Evolutionary conservation across 345 rosid species (phyloP).

Genomic region (Brassica nigra): DNA sequence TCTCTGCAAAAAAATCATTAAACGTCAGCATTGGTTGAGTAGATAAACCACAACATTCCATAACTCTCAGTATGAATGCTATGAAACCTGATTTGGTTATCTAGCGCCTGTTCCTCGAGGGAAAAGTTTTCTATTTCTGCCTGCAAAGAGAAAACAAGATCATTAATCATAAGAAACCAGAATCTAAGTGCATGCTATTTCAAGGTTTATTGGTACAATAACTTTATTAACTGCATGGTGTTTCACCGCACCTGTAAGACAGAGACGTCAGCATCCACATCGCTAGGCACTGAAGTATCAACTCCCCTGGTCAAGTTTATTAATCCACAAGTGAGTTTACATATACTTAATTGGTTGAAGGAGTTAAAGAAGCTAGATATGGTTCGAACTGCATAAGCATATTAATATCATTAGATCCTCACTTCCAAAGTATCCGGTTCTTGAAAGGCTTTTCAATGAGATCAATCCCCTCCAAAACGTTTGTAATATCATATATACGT

Average conservation of each 20-base stretch:
- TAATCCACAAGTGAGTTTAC: conserved; percentile 39
- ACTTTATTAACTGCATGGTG: conserved; percentile 7
- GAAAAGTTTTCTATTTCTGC: conserved; percentile 73
- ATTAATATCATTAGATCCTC: conserved; percentile 39
- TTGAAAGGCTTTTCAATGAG: conserved; percentile 94
- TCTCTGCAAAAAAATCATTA: conserved; percentile 54
- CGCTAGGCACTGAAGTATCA: conserved; percentile 66
- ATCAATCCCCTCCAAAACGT: conserved; percentile 98
- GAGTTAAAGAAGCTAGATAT: conserved; percentile 17
- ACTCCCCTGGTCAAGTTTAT: conserved; percentile 66
- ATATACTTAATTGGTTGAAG: conserved; percentile 12
- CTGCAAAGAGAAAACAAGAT: conserved; percentile 51
- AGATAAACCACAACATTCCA: conserved; percentile 27
- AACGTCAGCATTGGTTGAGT: conserved; percentile 43
- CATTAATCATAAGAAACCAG: conserved; percentile 21
- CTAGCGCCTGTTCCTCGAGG: conserved; percentile 67
- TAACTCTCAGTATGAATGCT: conserved; percentile 30
- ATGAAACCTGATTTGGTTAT: conserved; percentile 77
- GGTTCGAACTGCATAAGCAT: conserved; percentile 32
- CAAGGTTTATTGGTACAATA: neutral
- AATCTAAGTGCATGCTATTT: neutral
- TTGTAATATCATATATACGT: conserved; percentile 97
- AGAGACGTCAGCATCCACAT: conserved; percentile 55
- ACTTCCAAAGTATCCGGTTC: conserved; percentile 96
- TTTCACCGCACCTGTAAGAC: conserved; percentile 60